phyloP scores from a whole-genome alignment of 441 rosid species.

The Kokia cookei region DNA sequence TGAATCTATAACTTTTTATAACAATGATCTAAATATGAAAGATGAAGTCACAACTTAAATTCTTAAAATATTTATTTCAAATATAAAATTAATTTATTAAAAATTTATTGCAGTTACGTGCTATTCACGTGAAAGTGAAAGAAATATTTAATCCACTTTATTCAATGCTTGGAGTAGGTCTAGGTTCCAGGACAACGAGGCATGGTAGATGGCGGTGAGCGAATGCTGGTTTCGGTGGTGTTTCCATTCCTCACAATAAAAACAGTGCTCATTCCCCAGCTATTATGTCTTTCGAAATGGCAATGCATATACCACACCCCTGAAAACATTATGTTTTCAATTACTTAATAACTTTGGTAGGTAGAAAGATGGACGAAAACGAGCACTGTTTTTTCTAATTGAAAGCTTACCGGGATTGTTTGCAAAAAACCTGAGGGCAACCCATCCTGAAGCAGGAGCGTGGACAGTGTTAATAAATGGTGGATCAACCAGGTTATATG shows the following conservation, averaged over 20 bases:
- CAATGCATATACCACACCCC: slow-evolving; percentile 52
- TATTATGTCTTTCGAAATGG: slow-evolving; percentile 34
- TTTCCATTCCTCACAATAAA: slow-evolving; percentile 33
- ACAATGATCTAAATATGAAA: no score
- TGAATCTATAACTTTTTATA: no score
- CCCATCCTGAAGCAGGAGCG: slow-evolving; percentile 35
- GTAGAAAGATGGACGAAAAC: no score
- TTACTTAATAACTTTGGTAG: no score
- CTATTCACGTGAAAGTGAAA: no score
- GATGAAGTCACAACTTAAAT: no score
- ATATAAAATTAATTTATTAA: no score
- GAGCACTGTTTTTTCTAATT: no score
- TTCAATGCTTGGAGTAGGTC: no score
- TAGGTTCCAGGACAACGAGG: slow-evolving; percentile 11
- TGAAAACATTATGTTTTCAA: not conserved
- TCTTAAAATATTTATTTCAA: no score
- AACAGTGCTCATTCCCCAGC: slow-evolving; percentile 40
- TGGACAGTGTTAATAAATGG: slow-evolving; percentile 33
- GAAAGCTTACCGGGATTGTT: slow-evolving; percentile 38
- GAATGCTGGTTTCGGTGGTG: slow-evolving; percentile 4
- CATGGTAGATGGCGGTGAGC: slow-evolving; percentile 19
- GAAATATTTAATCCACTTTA: no score
- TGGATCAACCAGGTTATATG: slow-evolving; percentile 33
- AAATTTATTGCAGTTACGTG: no score
- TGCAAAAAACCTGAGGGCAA: slow-evolving; percentile 34